A percentile compares a stretch with the other conserved stretches of the same genome.
Conservation (phyloP, 495 filamentous ascomycete genomes). For the Pseudoneurospora amorphoporcata region DNA sequence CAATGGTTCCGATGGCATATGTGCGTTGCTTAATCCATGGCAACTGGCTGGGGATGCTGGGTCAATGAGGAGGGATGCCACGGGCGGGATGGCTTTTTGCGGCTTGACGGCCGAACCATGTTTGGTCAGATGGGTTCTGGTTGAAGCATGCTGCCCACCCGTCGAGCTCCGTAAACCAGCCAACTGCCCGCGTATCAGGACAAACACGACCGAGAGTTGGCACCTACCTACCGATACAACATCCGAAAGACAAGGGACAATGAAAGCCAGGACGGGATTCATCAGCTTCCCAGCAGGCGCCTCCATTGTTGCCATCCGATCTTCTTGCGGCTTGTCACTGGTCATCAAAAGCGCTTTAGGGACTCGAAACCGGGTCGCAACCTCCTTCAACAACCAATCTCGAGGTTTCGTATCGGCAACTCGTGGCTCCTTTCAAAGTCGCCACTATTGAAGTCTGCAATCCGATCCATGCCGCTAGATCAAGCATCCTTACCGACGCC, state of each 20-base stretch:
- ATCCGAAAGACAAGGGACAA: neutral
- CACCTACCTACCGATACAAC: neutral
- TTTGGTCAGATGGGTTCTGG: neutral
- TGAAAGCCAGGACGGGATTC: neutral
- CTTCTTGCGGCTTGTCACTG: neutral
- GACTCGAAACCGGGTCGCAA: neutral
- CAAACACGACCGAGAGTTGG: neutral
- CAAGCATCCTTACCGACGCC: neutral
- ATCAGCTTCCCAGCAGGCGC: neutral
- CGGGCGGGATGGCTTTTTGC: neutral
- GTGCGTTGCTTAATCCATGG: neutral
- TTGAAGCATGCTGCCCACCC: neutral
- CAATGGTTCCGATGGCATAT: neutral
- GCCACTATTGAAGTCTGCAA: neutral
- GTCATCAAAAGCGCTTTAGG: neutral
- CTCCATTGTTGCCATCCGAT: neutral
- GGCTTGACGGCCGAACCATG: neutral
- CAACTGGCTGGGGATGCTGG: neutral
- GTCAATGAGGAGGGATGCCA: neutral
- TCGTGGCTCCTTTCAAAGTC: neutral
- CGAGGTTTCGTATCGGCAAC: neutral
- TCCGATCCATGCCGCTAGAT: neutral
- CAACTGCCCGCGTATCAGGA: neutral
- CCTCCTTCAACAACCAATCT: neutral
- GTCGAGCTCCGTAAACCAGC: neutral